A percentile compares a stretch with the other conserved stretches of the same genome.
phyloP scores from a whole-genome alignment of 768 basidiomycete genomes.

The Lentinula boryana region DNA sequence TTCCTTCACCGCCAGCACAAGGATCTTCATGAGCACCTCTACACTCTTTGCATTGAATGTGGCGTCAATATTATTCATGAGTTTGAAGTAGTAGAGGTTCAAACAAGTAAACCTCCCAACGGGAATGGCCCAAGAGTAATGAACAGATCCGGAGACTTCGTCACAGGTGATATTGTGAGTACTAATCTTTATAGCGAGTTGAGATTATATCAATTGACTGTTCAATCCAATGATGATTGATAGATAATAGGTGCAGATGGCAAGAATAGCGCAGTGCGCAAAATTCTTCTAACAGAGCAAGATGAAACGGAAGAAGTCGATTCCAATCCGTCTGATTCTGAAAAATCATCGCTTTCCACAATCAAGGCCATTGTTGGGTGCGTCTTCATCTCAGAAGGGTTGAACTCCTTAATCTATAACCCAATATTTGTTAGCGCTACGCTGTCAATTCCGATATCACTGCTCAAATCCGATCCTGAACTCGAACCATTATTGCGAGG shows the following conservation, averaged over 20 bases:
- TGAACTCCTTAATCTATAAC: too few relatives aligned
- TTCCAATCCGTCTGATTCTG: not conserved
- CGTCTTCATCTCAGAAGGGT: not conserved
- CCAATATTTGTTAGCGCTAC: not conserved
- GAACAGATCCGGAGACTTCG: not conserved
- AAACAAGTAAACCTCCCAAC: not conserved
- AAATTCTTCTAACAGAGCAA: not conserved
- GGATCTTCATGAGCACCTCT: constrained; percentile 1
- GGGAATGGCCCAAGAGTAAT: not conserved
- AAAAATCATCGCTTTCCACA: not conserved
- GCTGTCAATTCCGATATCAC: not conserved
- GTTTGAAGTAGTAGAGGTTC: not conserved
- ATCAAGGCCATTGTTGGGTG: not conserved
- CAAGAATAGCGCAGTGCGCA: constrained; percentile 8
- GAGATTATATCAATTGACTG: not conserved
- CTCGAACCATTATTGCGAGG: not conserved
- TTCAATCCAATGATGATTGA: not conserved
- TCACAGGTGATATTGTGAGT: constrained; percentile 4
- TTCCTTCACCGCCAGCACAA: not conserved
- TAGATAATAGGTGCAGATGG: constrained; percentile 12
- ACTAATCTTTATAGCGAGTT: too few relatives aligned
- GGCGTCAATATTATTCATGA: constrained; percentile 2
- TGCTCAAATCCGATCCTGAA: constrained; percentile 4
- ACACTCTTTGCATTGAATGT: not conserved
- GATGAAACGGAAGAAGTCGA: constrained; percentile 4